Evolutionary conservation across 306 rosid species (phyloP).

Genomic region (Geum urbanum): DNA sequence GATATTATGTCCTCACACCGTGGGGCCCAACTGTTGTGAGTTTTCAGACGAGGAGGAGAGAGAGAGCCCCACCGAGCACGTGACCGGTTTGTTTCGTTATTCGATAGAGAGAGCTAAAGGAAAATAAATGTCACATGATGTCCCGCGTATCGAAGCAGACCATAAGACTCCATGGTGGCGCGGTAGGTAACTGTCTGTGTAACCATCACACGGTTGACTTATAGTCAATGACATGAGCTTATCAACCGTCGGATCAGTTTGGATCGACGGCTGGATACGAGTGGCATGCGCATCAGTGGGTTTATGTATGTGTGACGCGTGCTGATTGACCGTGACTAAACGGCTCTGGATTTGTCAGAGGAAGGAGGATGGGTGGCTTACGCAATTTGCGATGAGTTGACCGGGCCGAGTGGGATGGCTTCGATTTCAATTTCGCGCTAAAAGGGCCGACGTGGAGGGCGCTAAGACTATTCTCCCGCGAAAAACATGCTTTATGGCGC

Average conservation of each 20-base stretch:
- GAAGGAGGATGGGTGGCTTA: constrained; percentile 19
- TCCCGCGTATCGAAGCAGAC: background rate
- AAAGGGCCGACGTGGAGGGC: constrained; percentile 19
- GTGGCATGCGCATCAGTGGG: background rate
- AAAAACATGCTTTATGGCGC: constrained; percentile 5
- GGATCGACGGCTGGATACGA: too few relatives aligned
- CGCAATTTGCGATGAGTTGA: constrained; percentile 31
- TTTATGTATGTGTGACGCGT: background rate
- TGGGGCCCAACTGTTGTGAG: background rate
- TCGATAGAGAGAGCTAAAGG: background rate
- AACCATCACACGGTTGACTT: background rate
- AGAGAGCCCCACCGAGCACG: background rate
- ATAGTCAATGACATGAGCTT: background rate
- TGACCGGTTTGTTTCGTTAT: background rate
- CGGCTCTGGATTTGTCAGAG: background rate
- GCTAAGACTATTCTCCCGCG: constrained; percentile 28
- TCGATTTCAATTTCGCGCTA: constrained; percentile 44
- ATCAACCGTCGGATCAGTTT: background rate
- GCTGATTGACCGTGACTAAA: background rate
- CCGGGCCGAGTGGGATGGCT: background rate
- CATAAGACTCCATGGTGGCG: background rate
- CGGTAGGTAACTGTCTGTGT: background rate
- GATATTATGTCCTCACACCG: background rate
- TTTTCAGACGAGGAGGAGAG: too few relatives aligned
- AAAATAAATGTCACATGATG: background rate